These are phyloP conservation scores for Amaranthus palmeri DNA, from an alignment of 148 eudicot species.

Conservation along the genomic window DNA sequence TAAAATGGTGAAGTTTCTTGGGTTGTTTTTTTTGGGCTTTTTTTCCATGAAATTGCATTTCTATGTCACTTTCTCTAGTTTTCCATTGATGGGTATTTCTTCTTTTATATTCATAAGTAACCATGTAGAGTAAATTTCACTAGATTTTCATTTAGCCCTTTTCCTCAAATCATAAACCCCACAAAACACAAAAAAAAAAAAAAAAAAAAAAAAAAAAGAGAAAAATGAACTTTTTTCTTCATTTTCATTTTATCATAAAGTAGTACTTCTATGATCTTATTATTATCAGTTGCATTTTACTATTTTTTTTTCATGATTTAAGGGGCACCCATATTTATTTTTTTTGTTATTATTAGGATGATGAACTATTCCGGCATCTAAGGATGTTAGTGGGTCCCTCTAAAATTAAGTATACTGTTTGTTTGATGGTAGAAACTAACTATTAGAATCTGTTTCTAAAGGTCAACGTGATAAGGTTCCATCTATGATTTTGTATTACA, in stretches of 20 bases:
- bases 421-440: conserved; percentile 16
- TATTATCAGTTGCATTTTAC: conserved; percentile 20
- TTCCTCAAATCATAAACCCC: conserved; percentile 6
- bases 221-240: not conserved
- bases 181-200: not conserved
- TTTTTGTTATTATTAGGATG: conserved; percentile 17
- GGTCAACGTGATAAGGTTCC: conserved; percentile 29
- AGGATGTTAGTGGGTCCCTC: conserved; percentile 22
- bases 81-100: conserved; percentile 7
- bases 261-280: not conserved
- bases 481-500: conserved; percentile 19
- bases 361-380: conserved; percentile 20
- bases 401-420: conserved; percentile 1
- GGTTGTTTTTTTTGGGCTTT: too few species aligned
- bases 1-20: not conserved
- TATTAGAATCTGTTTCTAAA: conserved; percentile 15
- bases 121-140: not conserved
- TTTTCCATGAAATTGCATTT: not conserved
- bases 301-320: conserved; percentile 2
- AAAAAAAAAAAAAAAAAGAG: not conserved
- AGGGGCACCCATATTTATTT: not conserved
- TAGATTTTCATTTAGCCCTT: conserved; percentile 6
- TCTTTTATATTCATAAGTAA: not conserved
- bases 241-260: not conserved
- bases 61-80: not conserved